Conservation (phyloP, 495 filamentous ascomycete genomes). For the Neurospora sp. region DNA sequence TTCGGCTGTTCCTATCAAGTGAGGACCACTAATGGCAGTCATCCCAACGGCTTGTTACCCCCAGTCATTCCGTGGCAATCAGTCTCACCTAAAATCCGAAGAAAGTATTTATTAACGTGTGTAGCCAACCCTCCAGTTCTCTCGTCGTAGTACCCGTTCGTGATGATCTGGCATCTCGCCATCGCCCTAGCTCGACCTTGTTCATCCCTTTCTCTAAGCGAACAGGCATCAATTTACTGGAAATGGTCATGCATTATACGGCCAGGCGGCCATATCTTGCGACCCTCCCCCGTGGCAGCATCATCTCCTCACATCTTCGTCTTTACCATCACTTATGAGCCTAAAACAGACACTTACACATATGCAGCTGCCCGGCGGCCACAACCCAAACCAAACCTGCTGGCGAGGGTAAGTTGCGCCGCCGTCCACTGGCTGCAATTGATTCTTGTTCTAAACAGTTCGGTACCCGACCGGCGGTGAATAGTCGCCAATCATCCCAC, state of each 20-base stretch:
- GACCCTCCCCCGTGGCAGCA: neutral
- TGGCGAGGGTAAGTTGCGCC: neutral
- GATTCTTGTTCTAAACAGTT: neutral
- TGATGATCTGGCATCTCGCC: slow-evolving; percentile 6
- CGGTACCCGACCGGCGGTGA: neutral
- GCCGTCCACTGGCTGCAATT: neutral
- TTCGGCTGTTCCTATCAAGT: neutral
- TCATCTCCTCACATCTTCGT: neutral
- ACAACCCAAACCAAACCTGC: neutral
- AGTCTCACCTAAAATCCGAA: neutral
- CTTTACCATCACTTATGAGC: neutral
- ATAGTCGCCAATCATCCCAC: neutral
- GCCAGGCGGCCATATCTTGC: neutral
- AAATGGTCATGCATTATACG: neutral
- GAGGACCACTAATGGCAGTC: neutral
- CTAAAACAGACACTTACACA: neutral
- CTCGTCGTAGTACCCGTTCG: neutral
- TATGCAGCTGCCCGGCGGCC: neutral
- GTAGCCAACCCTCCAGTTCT: neutral
- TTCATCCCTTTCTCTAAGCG: neutral
- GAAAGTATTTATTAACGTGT: neutral
- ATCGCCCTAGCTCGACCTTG: slow-evolving; percentile 1
- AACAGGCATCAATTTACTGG: neutral
- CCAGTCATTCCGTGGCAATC: neutral
- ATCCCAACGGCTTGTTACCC: neutral